These are phyloP conservation scores for Monosporascus cannonballus DNA, from an alignment of 2,329 filamentous ascomycete species.

Conservation along the genomic window DNA sequence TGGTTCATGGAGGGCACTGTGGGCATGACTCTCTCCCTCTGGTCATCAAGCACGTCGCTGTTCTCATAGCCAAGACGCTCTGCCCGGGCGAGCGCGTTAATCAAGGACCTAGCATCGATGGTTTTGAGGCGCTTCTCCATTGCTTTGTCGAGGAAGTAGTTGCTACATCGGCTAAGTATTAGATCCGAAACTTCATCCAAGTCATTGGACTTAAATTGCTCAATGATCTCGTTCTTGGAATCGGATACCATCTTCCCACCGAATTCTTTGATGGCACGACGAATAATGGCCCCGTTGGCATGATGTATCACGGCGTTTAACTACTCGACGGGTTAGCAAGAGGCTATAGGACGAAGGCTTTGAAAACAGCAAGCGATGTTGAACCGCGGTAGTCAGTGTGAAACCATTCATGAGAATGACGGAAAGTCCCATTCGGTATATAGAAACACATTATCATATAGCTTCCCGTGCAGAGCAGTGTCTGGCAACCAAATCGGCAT, in stretches of 20 bases:
- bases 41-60: constrained; percentile 42
- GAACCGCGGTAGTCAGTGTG: no score
- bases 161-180: constrained; percentile 41
- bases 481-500: no score
- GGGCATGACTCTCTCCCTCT: constrained; percentile 31
- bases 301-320: constrained; percentile 44
- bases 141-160: constrained; percentile 45
- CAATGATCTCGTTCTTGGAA: constrained; percentile 35
- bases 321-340: constrained; percentile 22
- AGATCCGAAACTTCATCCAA: constrained; percentile 39
- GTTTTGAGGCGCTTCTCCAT: constrained; percentile 46
- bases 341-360: background rate
- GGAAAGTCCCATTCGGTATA: no score
- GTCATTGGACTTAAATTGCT: constrained; percentile 32
- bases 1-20: constrained; percentile 7
- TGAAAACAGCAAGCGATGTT: background rate
- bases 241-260: constrained; percentile 36
- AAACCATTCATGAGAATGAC: no score
- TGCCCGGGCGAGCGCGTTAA: constrained; percentile 50
- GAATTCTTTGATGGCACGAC: constrained; percentile 36
- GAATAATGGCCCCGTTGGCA: constrained; percentile 31
- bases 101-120: constrained; percentile 47
- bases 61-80: constrained; percentile 52
- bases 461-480: no score
- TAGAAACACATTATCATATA: no score